Conservation (phyloP, 805 yeast genomes). For the Teunomyces kruisii region DNA sequence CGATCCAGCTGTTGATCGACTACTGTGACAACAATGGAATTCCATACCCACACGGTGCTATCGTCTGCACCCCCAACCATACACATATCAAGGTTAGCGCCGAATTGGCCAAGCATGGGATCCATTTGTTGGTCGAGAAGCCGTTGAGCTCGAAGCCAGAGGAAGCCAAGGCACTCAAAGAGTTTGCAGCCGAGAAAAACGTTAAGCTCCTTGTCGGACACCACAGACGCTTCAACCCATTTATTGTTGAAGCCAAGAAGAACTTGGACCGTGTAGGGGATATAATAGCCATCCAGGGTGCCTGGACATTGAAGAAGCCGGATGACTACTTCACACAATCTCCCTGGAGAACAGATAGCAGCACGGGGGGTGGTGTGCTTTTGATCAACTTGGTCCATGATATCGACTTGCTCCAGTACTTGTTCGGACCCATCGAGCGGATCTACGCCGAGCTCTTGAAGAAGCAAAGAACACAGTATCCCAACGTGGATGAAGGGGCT, state of each 20-base stretch:
- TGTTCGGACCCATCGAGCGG: constrained; percentile 38
- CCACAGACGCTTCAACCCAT: constrained; percentile 44
- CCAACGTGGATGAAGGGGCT: constrained; percentile 43
- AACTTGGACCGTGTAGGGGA: constrained; percentile 30
- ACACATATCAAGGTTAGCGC: constrained; percentile 36
- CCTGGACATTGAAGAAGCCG: constrained; percentile 40
- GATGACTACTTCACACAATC: constrained; percentile 33
- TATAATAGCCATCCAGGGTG: constrained; percentile 39
- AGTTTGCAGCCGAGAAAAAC: constrained; percentile 20
- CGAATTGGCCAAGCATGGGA: constrained; percentile 33
- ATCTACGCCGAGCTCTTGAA: constrained; percentile 39
- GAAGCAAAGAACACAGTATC: constrained; percentile 26
- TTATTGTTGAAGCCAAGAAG: constrained; percentile 37
- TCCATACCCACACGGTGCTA: constrained; percentile 39
- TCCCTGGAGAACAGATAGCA: constrained; percentile 38
- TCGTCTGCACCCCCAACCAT: constrained; percentile 43
- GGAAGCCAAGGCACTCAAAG: constrained; percentile 34
- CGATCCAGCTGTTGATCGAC: constrained; percentile 17
- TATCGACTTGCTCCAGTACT: constrained; percentile 39
- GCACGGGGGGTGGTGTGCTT: constrained; percentile 40
- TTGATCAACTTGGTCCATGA: constrained; percentile 43
- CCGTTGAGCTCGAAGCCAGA: constrained; percentile 36
- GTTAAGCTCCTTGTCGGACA: constrained; percentile 41
- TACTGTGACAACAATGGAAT: constrained; percentile 16
- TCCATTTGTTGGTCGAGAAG: constrained; percentile 40